phyloP scores from a whole-genome alignment of 2,329 filamentous ascomycete genomes.

The Thelonectria olida region DNA sequence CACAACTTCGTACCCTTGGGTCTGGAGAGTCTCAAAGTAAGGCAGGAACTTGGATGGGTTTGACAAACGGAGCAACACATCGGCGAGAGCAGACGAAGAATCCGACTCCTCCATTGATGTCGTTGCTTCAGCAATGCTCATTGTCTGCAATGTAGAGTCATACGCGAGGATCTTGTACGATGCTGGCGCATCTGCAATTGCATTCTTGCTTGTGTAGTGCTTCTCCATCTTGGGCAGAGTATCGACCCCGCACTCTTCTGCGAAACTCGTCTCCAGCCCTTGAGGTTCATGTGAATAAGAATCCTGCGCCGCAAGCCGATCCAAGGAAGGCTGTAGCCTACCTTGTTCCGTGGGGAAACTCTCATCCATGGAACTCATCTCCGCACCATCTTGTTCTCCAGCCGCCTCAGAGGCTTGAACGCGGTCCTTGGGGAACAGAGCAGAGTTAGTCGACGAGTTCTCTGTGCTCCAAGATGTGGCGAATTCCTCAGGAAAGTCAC shows the following conservation, averaged over 20 bases:
- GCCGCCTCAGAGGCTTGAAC: background rate
- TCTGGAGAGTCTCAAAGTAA: slow-evolving; percentile 66
- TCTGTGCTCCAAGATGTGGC: slow-evolving; percentile 50
- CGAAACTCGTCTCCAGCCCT: slow-evolving; percentile 58
- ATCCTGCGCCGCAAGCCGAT: slow-evolving; percentile 43
- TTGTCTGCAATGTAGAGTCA: slow-evolving; percentile 64
- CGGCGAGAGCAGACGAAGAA: slow-evolving; percentile 64
- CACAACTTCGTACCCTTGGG: slow-evolving; percentile 73
- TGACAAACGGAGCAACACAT: slow-evolving; percentile 67
- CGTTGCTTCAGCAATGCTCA: slow-evolving; percentile 68
- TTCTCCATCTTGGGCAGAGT: slow-evolving; percentile 49
- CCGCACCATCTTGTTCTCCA: slow-evolving; percentile 40
- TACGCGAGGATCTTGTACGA: slow-evolving; percentile 74
- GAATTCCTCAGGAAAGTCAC: slow-evolving; percentile 64
- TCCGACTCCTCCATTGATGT: slow-evolving; percentile 61
- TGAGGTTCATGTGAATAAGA: slow-evolving; percentile 56
- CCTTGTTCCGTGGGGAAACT: slow-evolving; percentile 46
- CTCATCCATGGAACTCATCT: slow-evolving; percentile 52
- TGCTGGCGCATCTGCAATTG: slow-evolving; percentile 17
- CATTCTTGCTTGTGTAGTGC: slow-evolving; percentile 32
- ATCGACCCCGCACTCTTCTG: slow-evolving; percentile 51
- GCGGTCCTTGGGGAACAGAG: slow-evolving; percentile 35
- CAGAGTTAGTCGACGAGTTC: slow-evolving; percentile 38
- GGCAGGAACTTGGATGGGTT: slow-evolving; percentile 73
- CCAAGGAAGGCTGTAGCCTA: slow-evolving; percentile 43